Evolutionary conservation across 2,329 filamentous ascomycete species (phyloP).

Genomic region (Rosellinia necatrix): DNA sequence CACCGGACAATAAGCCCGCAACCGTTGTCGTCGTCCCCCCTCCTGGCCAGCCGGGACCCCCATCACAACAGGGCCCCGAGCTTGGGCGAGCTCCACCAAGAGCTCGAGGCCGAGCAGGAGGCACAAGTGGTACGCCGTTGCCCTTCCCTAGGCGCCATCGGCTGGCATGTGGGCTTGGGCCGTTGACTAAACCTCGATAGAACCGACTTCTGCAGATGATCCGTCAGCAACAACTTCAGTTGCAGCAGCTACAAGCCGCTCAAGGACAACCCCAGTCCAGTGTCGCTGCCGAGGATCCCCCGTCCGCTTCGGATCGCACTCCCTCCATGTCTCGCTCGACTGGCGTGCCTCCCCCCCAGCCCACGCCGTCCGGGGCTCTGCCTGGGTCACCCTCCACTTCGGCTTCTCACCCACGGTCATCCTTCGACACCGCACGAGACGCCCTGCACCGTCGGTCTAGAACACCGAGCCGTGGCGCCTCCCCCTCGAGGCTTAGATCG

Average conservation of each 20-base stretch:
- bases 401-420: slow-evolving; percentile 57
- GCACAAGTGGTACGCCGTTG: slow-evolving; percentile 67
- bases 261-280: slow-evolving; percentile 48
- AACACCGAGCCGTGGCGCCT: slow-evolving; percentile 60
- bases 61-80: slow-evolving; percentile 71
- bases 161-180: background rate
- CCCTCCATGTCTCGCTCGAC: slow-evolving; percentile 44
- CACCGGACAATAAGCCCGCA: slow-evolving; percentile 49
- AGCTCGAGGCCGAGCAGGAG: slow-evolving; percentile 79
- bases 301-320: slow-evolving; percentile 51
- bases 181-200: slow-evolving; percentile 44
- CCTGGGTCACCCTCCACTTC: slow-evolving; percentile 57
- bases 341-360: slow-evolving; percentile 43
- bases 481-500: slow-evolving; percentile 60
- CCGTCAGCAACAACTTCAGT: slow-evolving; percentile 73
- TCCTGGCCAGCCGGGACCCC: slow-evolving; percentile 53
- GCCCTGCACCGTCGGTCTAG: slow-evolving; percentile 62
- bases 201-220: slow-evolving; percentile 81
- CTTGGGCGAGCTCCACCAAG: slow-evolving; percentile 77
- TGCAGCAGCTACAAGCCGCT: slow-evolving; percentile 61
- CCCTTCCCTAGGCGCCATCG: background rate
- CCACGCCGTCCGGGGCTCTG: slow-evolving; percentile 49
- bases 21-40: slow-evolving; percentile 55
- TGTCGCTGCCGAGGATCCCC: slow-evolving; percentile 56
- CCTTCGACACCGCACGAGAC: slow-evolving; percentile 62